Evolutionary conservation across 2,329 filamentous ascomycete species (phyloP), one percentile per base, ranked within the genome.

Genomic region (Aureobasidium vineae): DNA sequence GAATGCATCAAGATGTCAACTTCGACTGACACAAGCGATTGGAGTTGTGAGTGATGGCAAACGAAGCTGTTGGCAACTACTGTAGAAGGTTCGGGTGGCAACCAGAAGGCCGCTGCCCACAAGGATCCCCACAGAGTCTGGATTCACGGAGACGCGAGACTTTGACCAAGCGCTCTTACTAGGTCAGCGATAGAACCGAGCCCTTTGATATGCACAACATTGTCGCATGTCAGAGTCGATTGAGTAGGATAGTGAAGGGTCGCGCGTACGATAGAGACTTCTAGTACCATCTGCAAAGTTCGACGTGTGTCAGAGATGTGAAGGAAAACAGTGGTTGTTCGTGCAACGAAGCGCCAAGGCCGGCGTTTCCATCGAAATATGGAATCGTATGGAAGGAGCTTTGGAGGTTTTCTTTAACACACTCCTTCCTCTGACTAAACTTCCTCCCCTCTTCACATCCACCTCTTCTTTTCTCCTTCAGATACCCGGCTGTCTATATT

Each of bases 401-500:
- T 6, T 31, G 28, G 28, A 31, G 28, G 28, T 31, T 31, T 31
- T 31, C 28, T 31, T 31, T 31, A 31, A 31, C 28, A 31, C 28
- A 31, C 47, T 63, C 47, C 60, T 63, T 41, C 33, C 28, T 43
- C 43, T 16, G 33, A 50, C 49, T 38, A n/a, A 21, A 19, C 49
- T 47, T 56, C 19, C 19, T 31, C 52, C 40, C 28, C 52, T n/a
- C 41, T 23, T 38, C 63, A 65, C 63, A 56, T 57, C 38, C 52
- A 65, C 26, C 26, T 31, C 28, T 49, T 21, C 31, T 65, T 49
- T 65, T 65, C 38, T 45, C 49, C 33, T 45, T 65, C 31, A 53
- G 63, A 65, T 65, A 65, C 63, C 63, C 63, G 63, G 43, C 63
- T 65, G 52, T 57, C 53, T 63, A 41, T 40, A 57, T 40, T 16